These are phyloP conservation scores for Phytophthora uliginosa DNA, from an alignment of 352 stramenopile genomes.

Conservation along the genomic window DNA sequence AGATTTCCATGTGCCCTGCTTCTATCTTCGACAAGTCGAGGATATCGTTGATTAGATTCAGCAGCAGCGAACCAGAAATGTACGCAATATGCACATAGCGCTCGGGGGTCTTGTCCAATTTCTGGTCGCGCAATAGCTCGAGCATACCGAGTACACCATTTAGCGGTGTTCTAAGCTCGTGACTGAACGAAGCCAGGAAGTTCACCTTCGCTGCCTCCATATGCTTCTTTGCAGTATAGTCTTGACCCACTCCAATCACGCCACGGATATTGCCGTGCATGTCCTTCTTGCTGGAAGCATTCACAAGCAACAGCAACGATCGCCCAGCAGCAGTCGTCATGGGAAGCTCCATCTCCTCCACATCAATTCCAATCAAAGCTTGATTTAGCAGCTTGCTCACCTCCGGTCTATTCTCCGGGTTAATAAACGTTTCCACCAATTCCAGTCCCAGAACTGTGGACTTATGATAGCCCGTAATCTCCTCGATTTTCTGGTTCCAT, in stretches of 20 bases:
- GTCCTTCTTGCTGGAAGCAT: constrained; percentile 84
- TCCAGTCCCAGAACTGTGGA: constrained; percentile 61
- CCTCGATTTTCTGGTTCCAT: constrained; percentile 83
- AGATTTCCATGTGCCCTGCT: constrained; percentile 88
- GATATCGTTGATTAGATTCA: constrained; percentile 90
- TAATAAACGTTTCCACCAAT: constrained; percentile 75
- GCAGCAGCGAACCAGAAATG: constrained; percentile 69
- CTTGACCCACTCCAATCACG: constrained; percentile 90
- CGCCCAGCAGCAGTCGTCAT: constrained; percentile 63
- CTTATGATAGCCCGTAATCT: constrained; percentile 81
- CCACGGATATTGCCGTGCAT: constrained; percentile 90
- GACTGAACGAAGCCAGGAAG: constrained; percentile 76
- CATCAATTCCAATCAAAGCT: constrained; percentile 73
- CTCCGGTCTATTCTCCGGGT: constrained; percentile 56
- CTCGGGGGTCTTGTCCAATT: constrained; percentile 66
- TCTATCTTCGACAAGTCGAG: constrained; percentile 93
- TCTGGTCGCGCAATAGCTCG: constrained; percentile 73
- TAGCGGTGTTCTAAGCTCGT: constrained; percentile 76
- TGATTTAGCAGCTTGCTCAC: constrained; percentile 72
- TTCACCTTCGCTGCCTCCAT: constrained; percentile 78
- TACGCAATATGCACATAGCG: constrained; percentile 81
- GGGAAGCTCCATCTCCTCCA: constrained; percentile 76
- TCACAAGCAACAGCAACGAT: constrained; percentile 66
- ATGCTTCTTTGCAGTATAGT: constrained; percentile 87
- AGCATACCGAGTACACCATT: constrained; percentile 87